Base-by-base conservation (phyloP, 495 filamentous ascomycete species). In the Penicillium soppii region DNA sequence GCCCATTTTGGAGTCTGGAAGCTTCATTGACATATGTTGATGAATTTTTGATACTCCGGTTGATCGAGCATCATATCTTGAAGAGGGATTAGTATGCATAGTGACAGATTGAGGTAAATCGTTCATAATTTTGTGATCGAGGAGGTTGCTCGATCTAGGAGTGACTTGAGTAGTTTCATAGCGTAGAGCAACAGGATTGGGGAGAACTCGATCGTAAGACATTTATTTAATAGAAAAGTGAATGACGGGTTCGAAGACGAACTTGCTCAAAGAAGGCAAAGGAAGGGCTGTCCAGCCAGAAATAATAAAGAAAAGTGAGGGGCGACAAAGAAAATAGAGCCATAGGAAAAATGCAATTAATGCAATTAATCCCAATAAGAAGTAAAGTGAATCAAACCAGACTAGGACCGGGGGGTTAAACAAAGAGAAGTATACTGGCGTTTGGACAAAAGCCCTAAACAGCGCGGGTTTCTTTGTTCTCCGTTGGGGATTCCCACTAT, bases 151-250 rank as follows among this genome's bases (percentile, higher is more conserved):
- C 43, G 53, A 61, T 57, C 69, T 61, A 43, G 63, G 53, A 36
- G 57, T 54, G 47, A 65, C 60, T 57, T 59, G 62, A 30, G 62
- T 50, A 53, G 66, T 54, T 40, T 76, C 73, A 73, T 77, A 64
- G 45, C 66, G 72, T 39, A 79, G 59, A 66, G 71, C 68, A 64
- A 67, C 57, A 45, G 76, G 78, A 44, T 68, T 66, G 57, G 78
- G 78, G 23, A 81, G 72, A 45, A 81, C 77, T 74, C 78, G 76
- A 67, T 81, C 74, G 66, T 70, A 81, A 72, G 77, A 80, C 77
- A 81, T 80, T 70, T 69, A 62, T 62, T 41, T 61, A 62, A 51
- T 17, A 20, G 21, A 36, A 27, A 19, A 65, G 66, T 64, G 60
- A 57, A 36, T 39, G 36, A 36, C n/a, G n/a, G n/a, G 43, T 20